phyloP scores from a whole-genome alignment of 1,284 basidiomycete genomes.

The Rhodotorula mucilaginosa region DNA sequence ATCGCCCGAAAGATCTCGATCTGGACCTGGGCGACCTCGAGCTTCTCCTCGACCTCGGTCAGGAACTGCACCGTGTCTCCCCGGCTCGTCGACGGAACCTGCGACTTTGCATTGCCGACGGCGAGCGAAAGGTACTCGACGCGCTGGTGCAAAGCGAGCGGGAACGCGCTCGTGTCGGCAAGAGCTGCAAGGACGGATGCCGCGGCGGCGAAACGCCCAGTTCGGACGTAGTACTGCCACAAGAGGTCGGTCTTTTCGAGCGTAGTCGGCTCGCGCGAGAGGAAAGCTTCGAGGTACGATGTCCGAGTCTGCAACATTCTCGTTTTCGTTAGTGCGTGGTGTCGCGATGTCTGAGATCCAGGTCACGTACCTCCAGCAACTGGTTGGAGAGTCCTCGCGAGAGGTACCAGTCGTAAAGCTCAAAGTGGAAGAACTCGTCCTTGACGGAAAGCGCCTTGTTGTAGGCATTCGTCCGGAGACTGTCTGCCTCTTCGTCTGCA shows the following conservation, averaged over 20 bases:
- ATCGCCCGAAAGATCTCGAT: conserved; percentile 64
- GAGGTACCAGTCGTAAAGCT: conserved; percentile 92
- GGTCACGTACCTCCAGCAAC: conserved; percentile 70
- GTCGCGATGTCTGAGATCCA: background rate
- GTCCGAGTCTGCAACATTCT: conserved; percentile 66
- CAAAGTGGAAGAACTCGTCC: conserved; percentile 92
- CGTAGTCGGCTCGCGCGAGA: conserved; percentile 74
- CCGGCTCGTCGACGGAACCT: conserved; percentile 60
- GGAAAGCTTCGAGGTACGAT: conserved; percentile 79
- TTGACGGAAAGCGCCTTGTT: conserved; percentile 76
- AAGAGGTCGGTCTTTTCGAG: conserved; percentile 82
- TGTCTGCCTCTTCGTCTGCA: conserved; percentile 59
- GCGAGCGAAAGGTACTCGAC: conserved; percentile 89
- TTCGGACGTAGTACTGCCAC: conserved; percentile 96
- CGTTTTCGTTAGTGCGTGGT: background rate
- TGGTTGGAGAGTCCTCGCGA: conserved; percentile 75
- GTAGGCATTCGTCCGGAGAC: conserved; percentile 69
- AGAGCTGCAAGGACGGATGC: conserved; percentile 82
- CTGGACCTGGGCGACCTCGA: conserved; percentile 96
- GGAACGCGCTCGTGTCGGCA: conserved; percentile 73
- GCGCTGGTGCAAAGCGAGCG: conserved; percentile 62
- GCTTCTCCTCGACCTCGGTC: conserved; percentile 87
- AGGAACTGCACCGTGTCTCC: conserved; percentile 88
- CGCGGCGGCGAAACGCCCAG: conserved; percentile 77
- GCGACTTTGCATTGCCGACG: conserved; percentile 91